Evolutionary conservation across 352 stramenopile genomes (phyloP).

Genomic region (Pythium angustatum): DNA sequence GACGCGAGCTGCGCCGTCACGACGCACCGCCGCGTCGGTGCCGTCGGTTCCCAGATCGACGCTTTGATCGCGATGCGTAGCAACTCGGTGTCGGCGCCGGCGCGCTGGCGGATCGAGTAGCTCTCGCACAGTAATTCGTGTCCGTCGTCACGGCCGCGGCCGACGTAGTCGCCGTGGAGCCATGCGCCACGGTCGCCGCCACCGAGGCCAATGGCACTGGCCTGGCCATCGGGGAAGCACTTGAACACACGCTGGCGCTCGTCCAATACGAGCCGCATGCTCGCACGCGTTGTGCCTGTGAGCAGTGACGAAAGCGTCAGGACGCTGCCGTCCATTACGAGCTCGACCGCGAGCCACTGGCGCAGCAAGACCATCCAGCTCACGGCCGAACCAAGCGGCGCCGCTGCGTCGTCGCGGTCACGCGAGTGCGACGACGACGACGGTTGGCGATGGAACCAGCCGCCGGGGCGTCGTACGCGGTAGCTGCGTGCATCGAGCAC

Average conservation of each 20-base stretch:
- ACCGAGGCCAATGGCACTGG: constrained; percentile 23
- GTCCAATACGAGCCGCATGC: constrained; percentile 32
- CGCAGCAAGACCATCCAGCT: constrained; percentile 16
- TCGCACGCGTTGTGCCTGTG: background rate
- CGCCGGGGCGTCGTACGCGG: constrained; percentile 16
- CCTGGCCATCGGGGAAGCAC: constrained; percentile 31
- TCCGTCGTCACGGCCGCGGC: constrained; percentile 4
- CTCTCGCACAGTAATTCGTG: constrained; percentile 15
- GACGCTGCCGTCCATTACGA: constrained; percentile 18
- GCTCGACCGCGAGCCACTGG: constrained; percentile 26
- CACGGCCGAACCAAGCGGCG: constrained; percentile 10
- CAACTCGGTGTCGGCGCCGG: background rate
- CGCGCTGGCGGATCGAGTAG: constrained; percentile 12
- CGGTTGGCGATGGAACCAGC: constrained; percentile 21
- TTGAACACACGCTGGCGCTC: constrained; percentile 33
- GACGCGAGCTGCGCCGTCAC: constrained; percentile 11
- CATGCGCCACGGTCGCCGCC: constrained; percentile 8
- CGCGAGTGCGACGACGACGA: background rate
- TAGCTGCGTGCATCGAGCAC: constrained; percentile 16
- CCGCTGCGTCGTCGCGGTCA: background rate
- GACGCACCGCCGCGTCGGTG: background rate
- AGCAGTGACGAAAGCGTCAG: constrained; percentile 17
- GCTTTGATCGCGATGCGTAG: constrained; percentile 13
- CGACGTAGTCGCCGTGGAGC: constrained; percentile 35
- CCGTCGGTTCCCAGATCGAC: constrained; percentile 1